Percentiles rank a stretch among this genome's conserved stretches.
These are phyloP conservation scores for Carex scoparia DNA, from an alignment of 176 grass and related monocot species.

Conservation along the genomic window DNA sequence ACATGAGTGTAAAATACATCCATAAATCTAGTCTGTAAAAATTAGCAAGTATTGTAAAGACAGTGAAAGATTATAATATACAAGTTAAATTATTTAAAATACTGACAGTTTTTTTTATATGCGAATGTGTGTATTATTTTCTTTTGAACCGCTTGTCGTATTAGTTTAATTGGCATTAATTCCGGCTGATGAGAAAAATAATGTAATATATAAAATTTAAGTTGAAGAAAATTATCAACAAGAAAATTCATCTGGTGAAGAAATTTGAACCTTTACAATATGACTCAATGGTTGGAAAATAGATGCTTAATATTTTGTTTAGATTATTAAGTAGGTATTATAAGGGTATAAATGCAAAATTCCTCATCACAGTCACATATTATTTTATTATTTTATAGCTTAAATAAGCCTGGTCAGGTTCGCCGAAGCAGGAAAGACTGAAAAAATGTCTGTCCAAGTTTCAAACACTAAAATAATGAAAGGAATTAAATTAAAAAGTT, in stretches of 20 bases:
- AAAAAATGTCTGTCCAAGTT: neutral
- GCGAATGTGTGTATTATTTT: neutral
- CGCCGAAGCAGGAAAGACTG: slow-evolving; percentile 8
- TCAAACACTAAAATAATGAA: slow-evolving; percentile 7
- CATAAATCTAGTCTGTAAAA: neutral
- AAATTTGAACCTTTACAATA: neutral
- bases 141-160: neutral
- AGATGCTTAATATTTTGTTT: neutral
- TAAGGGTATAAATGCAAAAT: slow-evolving; percentile 10
- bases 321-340: neutral
- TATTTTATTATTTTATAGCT: neutral
- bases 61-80: no score
- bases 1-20: neutral
- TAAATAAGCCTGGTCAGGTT: neutral
- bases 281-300: neutral
- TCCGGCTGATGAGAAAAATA: neutral
- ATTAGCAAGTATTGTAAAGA: no score
- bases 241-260: neutral
- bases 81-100: neutral
- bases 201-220: neutral
- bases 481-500: slow-evolving; percentile 8
- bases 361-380: neutral
- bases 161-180: neutral
- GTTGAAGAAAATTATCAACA: neutral
- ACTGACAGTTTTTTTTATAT: neutral